These are phyloP conservation scores for Trypanosoma mega DNA, from an alignment of 208 protist species.

Conservation along the genomic window DNA sequence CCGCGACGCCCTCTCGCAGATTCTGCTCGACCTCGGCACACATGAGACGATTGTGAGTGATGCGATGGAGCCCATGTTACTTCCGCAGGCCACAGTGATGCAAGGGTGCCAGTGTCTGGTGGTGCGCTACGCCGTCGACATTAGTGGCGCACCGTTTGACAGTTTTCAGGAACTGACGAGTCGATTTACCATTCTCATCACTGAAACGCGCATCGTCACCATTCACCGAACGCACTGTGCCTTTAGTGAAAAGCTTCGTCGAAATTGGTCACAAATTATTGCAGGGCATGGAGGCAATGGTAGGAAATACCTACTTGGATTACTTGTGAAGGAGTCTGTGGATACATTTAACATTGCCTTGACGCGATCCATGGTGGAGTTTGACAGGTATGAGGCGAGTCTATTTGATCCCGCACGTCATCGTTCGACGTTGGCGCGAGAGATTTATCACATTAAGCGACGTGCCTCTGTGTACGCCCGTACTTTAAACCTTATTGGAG, in stretches of 20 bases:
- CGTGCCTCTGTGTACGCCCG: constrained; percentile 72
- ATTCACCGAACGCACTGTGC: constrained; percentile 69
- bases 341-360: constrained; percentile 61
- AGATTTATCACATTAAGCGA: constrained; percentile 85
- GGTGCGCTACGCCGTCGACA: constrained; percentile 67
- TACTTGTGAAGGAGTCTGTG: constrained; percentile 67
- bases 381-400: constrained; percentile 68
- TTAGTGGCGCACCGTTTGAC: constrained; percentile 38
- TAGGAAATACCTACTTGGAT: constrained; percentile 38
- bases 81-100: constrained; percentile 66
- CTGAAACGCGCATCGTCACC: constrained; percentile 43
- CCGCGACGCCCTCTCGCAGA: constrained; percentile 43
- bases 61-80: constrained; percentile 57
- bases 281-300: neutral
- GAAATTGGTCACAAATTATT: constrained; percentile 37
- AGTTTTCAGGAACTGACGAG: constrained; percentile 78
- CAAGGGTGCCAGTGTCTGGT: constrained; percentile 55
- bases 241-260: constrained; percentile 66
- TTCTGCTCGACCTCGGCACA: constrained; percentile 51
- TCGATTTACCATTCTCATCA: constrained; percentile 66
- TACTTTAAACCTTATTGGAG: constrained; percentile 61
- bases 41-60: constrained; percentile 55
- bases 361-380: constrained; percentile 66
- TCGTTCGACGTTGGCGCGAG: constrained; percentile 51
- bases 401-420: constrained; percentile 53